phyloP scores from a whole-genome alignment of 148 eudicot genomes.

The Camellia japonica region DNA sequence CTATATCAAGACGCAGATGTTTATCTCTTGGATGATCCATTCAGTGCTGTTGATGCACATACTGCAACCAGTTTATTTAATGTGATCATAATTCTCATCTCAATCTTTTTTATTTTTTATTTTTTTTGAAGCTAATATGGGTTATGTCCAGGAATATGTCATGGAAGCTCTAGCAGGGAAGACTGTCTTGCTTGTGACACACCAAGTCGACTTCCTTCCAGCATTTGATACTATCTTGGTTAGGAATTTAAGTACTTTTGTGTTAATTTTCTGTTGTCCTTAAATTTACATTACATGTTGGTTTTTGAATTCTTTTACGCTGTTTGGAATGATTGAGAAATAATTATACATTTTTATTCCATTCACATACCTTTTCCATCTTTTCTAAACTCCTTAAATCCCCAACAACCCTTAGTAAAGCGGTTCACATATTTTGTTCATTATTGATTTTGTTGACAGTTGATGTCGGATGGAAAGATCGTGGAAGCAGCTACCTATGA shows the following conservation, averaged over 20 bases:
- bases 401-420: too few species aligned
- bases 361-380: too few species aligned
- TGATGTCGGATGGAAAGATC: too few species aligned
- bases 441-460: too few species aligned
- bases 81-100: not conserved
- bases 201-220: slow-evolving; percentile 30
- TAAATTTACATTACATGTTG: too few species aligned
- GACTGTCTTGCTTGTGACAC: slow-evolving; percentile 26
- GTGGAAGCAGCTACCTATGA: too few species aligned
- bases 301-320: too few species aligned
- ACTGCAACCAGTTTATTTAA: slow-evolving; percentile 27
- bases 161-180: slow-evolving; percentile 26
- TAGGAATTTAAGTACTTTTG: not conserved
- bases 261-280: not conserved
- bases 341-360: too few species aligned
- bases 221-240: slow-evolving; percentile 22
- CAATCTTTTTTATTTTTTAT: not conserved
- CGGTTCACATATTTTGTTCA: too few species aligned
- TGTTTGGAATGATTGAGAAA: too few species aligned
- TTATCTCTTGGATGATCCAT: slow-evolving; percentile 29
- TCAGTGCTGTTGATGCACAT: slow-evolving; percentile 30
- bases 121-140: not conserved
- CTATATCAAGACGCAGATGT: slow-evolving; percentile 27
- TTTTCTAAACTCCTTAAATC: too few species aligned
- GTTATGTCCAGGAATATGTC: slow-evolving; percentile 14